Evolutionary conservation across 192 early-diverging fungal species (phyloP), one percentile per base, ranked within the genome.

Genomic region (Umbelopsis sp.): DNA sequence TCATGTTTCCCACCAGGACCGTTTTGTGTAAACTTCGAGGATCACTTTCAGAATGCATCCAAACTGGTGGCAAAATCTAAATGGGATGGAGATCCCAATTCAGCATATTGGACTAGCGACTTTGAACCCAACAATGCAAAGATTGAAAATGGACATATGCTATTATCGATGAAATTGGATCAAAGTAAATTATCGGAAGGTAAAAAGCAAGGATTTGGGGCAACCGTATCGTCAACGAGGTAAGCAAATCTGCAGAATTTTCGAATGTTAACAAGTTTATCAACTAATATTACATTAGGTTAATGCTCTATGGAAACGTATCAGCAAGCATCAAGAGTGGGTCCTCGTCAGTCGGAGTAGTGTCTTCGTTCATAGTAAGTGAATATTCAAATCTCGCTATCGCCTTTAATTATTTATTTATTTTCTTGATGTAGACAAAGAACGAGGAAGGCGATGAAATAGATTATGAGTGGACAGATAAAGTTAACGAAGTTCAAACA

Each of bases 291-390:
- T 25, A n/a, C n/a, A 6, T 20, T 74, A 77, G 79, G 25, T 74
- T 74, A 76, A 81, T 81, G 76, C 50, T 72, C 1, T 81, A 81
- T 24, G 80, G 80, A 45, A 77, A 75, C 1, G 76, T 81, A 1
- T 45, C 80, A 11, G 76, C 80, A 20, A 77, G 80, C 29, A 77
- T 81, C 69, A 77, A 75, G 31, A 56, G 71, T 34, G 80, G 73
- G 14, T 81, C 80, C 11, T 62, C 56, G 1, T 62, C 56, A 3
- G 56, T 62, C 3, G 56, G 56, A 4, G 56, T 62, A 2, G 56
- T 62, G 3, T 62, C 56, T 20, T 62, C 56, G 4, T 62, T 62
- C 56, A 62, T 62, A 11, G 56, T 62, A 62, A 34, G 56, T 22
- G 29, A 29, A 26, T 16, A 17, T 8, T 16, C 5, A 29, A 34